These are phyloP conservation scores for Phytophthora pinifolia DNA, from an alignment of 352 stramenopile genomes.

Conservation along the genomic window DNA sequence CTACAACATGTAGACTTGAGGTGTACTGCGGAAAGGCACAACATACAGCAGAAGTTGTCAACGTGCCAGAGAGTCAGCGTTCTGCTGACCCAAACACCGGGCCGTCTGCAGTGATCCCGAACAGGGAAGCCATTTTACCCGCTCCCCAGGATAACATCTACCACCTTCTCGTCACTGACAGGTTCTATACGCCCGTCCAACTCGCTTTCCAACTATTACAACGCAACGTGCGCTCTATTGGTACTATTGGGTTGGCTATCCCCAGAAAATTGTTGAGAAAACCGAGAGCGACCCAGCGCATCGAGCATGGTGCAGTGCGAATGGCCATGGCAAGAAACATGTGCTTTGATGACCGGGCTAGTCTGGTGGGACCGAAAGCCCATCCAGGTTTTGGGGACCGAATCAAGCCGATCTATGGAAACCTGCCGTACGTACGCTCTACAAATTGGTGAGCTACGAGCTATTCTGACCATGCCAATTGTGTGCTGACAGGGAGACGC, in stretches of 20 bases:
- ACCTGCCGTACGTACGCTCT: slow-evolving; percentile 1
- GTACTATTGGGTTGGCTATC: slow-evolving; percentile 11
- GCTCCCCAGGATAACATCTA: neutral
- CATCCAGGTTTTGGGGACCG: neutral
- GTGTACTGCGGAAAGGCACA: slow-evolving; percentile 12
- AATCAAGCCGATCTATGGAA: neutral
- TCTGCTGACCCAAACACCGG: slow-evolving; percentile 12
- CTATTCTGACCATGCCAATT: too few species aligned
- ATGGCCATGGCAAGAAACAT: slow-evolving; percentile 6
- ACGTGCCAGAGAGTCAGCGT: neutral
- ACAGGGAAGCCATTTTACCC: slow-evolving; percentile 7
- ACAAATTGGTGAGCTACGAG: too few species aligned
- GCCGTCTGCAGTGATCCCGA: slow-evolving; percentile 9
- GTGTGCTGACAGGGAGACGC: neutral
- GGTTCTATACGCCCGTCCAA: slow-evolving; percentile 24
- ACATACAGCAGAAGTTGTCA: slow-evolving; percentile 1
- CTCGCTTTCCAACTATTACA: slow-evolving; percentile 18
- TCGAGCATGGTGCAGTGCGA: neutral
- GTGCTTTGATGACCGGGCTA: slow-evolving; percentile 2
- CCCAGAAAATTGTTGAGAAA: neutral
- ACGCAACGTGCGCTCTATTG: slow-evolving; percentile 13
- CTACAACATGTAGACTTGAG: slow-evolving; percentile 11
- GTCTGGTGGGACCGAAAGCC: slow-evolving; percentile 9
- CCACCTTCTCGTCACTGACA: slow-evolving; percentile 12
- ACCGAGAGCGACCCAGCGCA: neutral